Evolutionary conservation across 768 basidiomycete species (phyloP).

Genomic region (Myochromella boudieri): DNA sequence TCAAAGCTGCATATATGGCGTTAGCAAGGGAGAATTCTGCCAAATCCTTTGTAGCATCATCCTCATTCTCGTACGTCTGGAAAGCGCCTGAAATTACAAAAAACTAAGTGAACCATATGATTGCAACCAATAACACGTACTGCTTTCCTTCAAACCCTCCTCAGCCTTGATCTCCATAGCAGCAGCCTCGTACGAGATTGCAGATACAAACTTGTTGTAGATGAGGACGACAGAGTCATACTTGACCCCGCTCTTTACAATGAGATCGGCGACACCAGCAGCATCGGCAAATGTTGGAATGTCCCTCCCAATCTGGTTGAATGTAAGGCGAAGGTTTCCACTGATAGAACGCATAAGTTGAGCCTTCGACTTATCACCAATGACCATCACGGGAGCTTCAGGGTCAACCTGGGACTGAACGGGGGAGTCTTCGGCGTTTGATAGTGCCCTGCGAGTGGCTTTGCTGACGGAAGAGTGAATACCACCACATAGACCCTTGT

Average conservation of each 20-base stretch:
- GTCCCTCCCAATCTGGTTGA: conserved; percentile 98
- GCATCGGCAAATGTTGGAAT: conserved; percentile 98
- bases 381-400: conserved; percentile 75
- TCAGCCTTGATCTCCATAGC: conserved; percentile 79
- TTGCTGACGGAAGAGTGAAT: conserved; percentile 98
- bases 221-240: conserved; percentile 84
- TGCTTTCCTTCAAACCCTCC: conserved; percentile 75
- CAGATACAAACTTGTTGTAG: conserved; percentile 86
- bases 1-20: conserved; percentile 91
- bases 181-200: conserved; percentile 85
- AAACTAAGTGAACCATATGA: background rate
- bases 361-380: conserved; percentile 97
- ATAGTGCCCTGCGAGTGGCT: conserved; percentile 74
- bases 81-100: conserved; percentile 64
- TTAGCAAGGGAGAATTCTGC: conserved; percentile 96
- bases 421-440: conserved; percentile 48
- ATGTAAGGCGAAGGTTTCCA: conserved; percentile 74
- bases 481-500: conserved; percentile 99
- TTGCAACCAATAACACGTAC: conserved; percentile 42
- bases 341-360: conserved; percentile 74
- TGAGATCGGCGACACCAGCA: conserved; percentile 89
- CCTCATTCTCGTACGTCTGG: conserved; percentile 96
- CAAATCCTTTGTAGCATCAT: conserved; percentile 91
- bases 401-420: conserved; percentile 49
- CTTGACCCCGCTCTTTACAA: conserved; percentile 79